Evolutionary conservation across 768 basidiomycete genomes (phyloP).

Genomic region (Serendipita sp.): DNA sequence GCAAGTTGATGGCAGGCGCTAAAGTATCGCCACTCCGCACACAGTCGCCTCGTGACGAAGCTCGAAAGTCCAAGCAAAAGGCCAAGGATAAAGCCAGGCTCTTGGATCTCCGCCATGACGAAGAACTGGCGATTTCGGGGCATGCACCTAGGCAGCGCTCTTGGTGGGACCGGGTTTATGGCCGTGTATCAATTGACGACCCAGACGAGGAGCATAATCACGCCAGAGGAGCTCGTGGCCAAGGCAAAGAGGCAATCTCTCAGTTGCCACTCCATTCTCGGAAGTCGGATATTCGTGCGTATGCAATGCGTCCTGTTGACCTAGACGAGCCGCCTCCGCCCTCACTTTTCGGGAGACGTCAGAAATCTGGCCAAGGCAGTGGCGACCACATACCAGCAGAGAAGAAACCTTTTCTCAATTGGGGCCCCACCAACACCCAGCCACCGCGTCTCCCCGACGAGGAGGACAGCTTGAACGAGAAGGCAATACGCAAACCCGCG

Average conservation of each 20-base stretch:
- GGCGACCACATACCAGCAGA: not conserved
- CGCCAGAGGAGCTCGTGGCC: constrained; percentile 4
- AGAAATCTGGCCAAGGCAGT: not conserved
- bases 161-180: constrained; percentile 43
- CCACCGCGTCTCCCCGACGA: not conserved
- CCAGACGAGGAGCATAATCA: constrained; percentile 14
- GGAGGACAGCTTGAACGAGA: too few relatives aligned
- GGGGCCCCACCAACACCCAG: not conserved
- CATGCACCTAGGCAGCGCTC: constrained; percentile 24
- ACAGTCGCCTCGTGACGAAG: not conserved
- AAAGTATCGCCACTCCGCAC: constrained; percentile 20
- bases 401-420: not conserved
- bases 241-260: not conserved
- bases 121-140: constrained; percentile 7
- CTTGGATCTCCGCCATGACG: constrained; percentile 12
- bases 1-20: constrained; percentile 2
- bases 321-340: constrained; percentile 7
- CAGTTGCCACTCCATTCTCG: constrained; percentile 10
- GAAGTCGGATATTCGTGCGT: constrained; percentile 4
- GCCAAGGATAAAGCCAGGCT: constrained; percentile 2
- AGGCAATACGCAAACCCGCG: too few relatives aligned
- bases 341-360: not conserved
- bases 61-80: not conserved
- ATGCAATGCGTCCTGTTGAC: constrained; percentile 5
- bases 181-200: constrained; percentile 30